Base-by-base conservation (phyloP, 495 filamentous ascomycete species). In the Endocarpon pusillum region DNA sequence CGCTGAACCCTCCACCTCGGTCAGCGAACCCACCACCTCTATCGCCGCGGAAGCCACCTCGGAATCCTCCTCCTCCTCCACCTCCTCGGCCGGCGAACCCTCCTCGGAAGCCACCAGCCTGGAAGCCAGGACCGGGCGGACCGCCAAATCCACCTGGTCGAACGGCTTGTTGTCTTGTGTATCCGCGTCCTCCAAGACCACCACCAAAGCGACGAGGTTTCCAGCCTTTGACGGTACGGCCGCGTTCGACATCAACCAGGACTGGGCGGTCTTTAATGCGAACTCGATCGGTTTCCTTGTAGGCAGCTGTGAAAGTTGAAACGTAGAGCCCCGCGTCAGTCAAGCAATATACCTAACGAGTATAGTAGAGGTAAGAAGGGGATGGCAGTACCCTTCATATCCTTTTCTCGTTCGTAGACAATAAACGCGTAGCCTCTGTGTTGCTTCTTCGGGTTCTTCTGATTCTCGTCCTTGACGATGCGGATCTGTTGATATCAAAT, bases 391-490 rank as follows among this genome's bases (percentile, higher is more conserved):
- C 89, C 87, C 78, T 92, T 94, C 91, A 97, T 94, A 50, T 97
- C 89, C 58, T 87, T 86, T 55, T 96, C 89, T 48, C 82, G 75
- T 58, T 96, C 87, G 53, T 85, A 97, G 31, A 94, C 85, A 44
- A 97, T 77, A 53, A 97, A 97, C 38, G 84, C 89, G 59, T 97
- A 97, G 41, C 89, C 89, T 43, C 74, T 69, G 52, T 89, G 78
- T 28, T 73, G 66, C 57, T 91, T 94, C 52, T 84, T 86, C 35
- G 73, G 71, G 49, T 75, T 75, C 43, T 81, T 85, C 3, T 70
- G 66, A 35, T 77, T 63, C 36, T 74, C 66, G 42, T 63, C 50
- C 40, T 61, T 67, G 39, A 96, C 73, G 46, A 94, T 79, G 33
- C 87, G 81, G 49, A 94, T 93, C 84, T 94, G 46, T 5, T 27